Percentiles rank a stretch among this genome's conserved stretches.
Evolutionary conservation across 371 early-diverging fungal species (phyloP).

Genomic region (Chytridiales sp.): DNA sequence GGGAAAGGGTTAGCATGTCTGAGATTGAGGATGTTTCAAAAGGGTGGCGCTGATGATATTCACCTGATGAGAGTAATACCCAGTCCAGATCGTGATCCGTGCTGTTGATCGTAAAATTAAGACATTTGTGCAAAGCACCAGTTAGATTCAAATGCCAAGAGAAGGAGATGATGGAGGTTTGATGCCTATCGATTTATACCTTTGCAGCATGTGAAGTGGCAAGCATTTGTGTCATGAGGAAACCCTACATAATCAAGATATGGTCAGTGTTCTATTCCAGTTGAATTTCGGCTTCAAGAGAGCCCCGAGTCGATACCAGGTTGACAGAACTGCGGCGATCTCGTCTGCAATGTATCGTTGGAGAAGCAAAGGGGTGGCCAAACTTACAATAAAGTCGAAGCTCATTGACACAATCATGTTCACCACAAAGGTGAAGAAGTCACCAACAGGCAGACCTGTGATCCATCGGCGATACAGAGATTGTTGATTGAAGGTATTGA

Average conservation of each 20-base stretch:
- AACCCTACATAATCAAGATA: slow-evolving; percentile 17
- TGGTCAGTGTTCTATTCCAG: too few species aligned
- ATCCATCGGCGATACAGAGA: not conserved
- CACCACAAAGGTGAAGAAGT: slow-evolving; percentile 42
- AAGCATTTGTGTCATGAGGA: slow-evolving; percentile 41
- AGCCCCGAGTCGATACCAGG: too few species aligned
- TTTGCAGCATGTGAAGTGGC: slow-evolving; percentile 44
- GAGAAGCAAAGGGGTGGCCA: too few species aligned
- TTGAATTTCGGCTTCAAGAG: too few species aligned
- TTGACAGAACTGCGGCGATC: too few species aligned
- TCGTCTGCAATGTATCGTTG: too few species aligned
- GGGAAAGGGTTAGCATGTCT: too few species aligned
- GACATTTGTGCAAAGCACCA: not conserved
- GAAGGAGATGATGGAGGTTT: not conserved
- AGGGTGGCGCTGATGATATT: too few species aligned
- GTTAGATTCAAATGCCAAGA: not conserved
- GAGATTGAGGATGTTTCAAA: too few species aligned
- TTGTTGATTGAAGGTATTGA: not conserved
- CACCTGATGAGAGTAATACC: slow-evolving; percentile 40
- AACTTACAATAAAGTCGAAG: slow-evolving; percentile 38
- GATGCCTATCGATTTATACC: not conserved
- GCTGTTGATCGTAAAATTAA: slow-evolving; percentile 7
- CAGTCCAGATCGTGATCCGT: slow-evolving; percentile 38
- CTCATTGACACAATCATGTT: slow-evolving; percentile 46
- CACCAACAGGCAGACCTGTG: slow-evolving; percentile 46